phyloP scores from a whole-genome alignment of 2,329 filamentous ascomycete species.

The Neofusicoccum sp. region DNA sequence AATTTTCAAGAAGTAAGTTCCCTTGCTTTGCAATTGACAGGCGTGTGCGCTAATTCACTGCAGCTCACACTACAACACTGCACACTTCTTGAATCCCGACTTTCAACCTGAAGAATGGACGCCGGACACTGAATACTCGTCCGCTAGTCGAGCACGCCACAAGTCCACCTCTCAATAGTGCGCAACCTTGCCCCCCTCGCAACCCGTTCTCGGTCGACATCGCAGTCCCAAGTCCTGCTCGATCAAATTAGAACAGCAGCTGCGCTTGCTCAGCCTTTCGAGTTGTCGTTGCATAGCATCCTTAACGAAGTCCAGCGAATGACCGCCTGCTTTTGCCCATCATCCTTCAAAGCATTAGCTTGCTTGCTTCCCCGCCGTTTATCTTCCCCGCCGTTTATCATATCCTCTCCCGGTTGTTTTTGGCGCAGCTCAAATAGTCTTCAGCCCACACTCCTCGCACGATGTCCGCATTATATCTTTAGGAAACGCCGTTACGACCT shows the following conservation, averaged over 20 bases:
- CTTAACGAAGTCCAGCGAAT: conserved; percentile 6
- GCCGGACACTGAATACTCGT: conserved; percentile 47
- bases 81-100: conserved; percentile 52
- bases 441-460: background rate
- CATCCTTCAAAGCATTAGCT: conserved; percentile 2
- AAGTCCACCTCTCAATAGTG: conserved; percentile 28
- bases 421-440: conserved; percentile 4
- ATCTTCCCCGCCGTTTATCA: background rate
- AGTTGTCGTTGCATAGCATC: conserved; percentile 14
- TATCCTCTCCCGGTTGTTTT: conserved; percentile 10
- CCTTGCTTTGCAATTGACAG: background rate
- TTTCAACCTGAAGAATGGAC: conserved; percentile 55
- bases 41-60: conserved; percentile 21
- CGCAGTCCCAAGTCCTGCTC: background rate
- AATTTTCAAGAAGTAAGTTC: conserved; percentile 49
- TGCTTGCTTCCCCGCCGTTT: background rate
- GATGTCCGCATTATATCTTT: conserved; percentile 17
- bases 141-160: conserved; percentile 35
- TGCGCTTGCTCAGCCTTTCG: conserved; percentile 14
- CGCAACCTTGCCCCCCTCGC: background rate
- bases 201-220: background rate
- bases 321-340: conserved; percentile 1
- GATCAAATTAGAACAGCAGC: conserved; percentile 1
- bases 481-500: conserved; percentile 17
- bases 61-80: conserved; percentile 52